These are phyloP conservation scores for Yarrowia alimentaria DNA, from an alignment of 805 yeast genomes.

Conservation along the genomic window DNA sequence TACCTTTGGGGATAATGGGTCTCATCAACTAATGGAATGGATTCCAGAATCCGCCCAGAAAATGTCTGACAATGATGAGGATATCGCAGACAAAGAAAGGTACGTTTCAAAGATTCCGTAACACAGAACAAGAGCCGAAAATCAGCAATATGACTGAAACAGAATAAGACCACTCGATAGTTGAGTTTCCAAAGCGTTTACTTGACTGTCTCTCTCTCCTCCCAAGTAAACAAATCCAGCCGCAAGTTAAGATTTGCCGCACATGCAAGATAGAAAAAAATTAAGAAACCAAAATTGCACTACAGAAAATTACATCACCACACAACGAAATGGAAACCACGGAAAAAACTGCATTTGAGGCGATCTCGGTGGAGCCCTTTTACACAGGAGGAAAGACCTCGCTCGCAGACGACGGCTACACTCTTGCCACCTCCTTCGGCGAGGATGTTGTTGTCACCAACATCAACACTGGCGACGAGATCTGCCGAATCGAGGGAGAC, in stretches of 20 bases:
- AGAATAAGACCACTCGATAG: background rate
- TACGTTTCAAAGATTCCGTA: no score
- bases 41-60: no score
- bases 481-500: slow-evolving; percentile 75
- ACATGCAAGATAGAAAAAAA: slow-evolving; percentile 24
- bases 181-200: background rate
- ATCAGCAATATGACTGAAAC: background rate
- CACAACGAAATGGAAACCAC: slow-evolving; percentile 10
- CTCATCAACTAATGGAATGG: no score
- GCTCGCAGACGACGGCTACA: slow-evolving; percentile 56
- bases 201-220: no score
- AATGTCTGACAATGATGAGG: no score
- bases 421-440: slow-evolving; percentile 74
- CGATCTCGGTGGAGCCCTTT: slow-evolving; percentile 67
- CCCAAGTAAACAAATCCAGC: no score
- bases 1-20: no score
- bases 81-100: no score
- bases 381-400: slow-evolving; percentile 85
- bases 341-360: slow-evolving; percentile 45
- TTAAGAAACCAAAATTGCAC: background rate
- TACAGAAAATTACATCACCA: background rate
- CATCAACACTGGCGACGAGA: slow-evolving; percentile 52
- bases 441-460: slow-evolving; percentile 76
- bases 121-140: background rate
- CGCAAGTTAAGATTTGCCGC: no score